Percentiles rank a stretch among this genome's conserved stretches.
Evolutionary conservation across 1,284 basidiomycete species (phyloP).

Genomic region (Cutaneotrichosporon sp.): DNA sequence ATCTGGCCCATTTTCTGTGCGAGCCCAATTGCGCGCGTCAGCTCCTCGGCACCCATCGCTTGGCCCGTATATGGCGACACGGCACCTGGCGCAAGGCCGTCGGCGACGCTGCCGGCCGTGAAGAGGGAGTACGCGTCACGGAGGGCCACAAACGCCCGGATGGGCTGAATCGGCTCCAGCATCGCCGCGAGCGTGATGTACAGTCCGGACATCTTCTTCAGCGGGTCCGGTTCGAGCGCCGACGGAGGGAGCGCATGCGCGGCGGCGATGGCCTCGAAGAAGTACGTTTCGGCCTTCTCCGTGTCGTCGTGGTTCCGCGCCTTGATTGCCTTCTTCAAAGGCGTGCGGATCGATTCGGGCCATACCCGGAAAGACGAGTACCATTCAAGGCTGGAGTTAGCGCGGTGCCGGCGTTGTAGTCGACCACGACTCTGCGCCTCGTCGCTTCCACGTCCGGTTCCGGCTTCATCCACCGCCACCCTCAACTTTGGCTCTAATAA

Average conservation of each 20-base stretch:
- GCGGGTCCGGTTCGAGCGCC: constrained; percentile 35
- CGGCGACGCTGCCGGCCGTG: constrained; percentile 26
- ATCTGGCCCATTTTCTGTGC: constrained; percentile 31
- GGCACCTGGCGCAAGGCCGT: constrained; percentile 21
- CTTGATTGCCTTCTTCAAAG: constrained; percentile 43
- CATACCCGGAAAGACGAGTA: constrained; percentile 44
- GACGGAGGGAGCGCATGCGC: constrained; percentile 26
- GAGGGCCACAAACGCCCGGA: constrained; percentile 33
- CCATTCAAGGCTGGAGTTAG: constrained; percentile 40
- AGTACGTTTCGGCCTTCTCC: constrained; percentile 38
- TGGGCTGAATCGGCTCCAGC: constrained; percentile 34
- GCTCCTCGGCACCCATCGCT: constrained; percentile 28
- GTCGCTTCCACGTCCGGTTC: too few relatives aligned
- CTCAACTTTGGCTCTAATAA: too few relatives aligned
- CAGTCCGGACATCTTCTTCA: constrained; percentile 46
- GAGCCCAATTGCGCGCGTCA: constrained; percentile 40
- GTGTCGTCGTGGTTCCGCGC: constrained; percentile 37
- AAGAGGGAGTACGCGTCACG: constrained; percentile 34
- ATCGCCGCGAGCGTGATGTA: constrained; percentile 41
- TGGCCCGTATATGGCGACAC: constrained; percentile 9
- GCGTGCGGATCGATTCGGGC: constrained; percentile 43
- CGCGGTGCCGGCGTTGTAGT: too few relatives aligned
- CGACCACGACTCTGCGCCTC: too few relatives aligned
- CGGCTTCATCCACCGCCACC: too few relatives aligned
- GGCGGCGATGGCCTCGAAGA: constrained; percentile 37